A percentile compares a stretch with the other conserved stretches of the same genome.
These are phyloP conservation scores for Penicillium expansum DNA, from an alignment of 2,329 filamentous ascomycete genomes.

Conservation along the genomic window DNA sequence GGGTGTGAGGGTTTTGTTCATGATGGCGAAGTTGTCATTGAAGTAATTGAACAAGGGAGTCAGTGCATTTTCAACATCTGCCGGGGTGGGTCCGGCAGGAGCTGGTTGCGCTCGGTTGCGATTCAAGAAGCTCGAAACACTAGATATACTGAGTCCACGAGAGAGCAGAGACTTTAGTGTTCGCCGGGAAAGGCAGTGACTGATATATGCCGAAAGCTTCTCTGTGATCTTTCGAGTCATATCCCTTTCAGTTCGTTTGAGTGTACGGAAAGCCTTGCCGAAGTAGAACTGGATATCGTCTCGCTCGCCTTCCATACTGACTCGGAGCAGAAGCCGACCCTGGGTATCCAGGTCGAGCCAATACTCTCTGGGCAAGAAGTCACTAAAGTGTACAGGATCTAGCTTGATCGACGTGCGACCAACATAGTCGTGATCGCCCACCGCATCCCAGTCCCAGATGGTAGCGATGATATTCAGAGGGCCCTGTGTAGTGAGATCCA, in stretches of 20 bases:
- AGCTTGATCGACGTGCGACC: conserved; percentile 95
- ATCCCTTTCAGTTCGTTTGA: conserved; percentile 93
- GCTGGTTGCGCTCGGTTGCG: conserved; percentile 50
- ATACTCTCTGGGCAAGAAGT: conserved; percentile 93
- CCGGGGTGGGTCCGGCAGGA: conserved; percentile 60
- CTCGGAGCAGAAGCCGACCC: conserved; percentile 79
- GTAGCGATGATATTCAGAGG: conserved; percentile 93
- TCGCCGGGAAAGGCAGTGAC: conserved; percentile 78
- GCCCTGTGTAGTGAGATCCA: conserved; percentile 90
- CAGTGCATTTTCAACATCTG: conserved; percentile 76
- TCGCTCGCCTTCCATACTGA: conserved; percentile 97
- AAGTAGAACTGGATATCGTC: conserved; percentile 99
- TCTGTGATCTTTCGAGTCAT: conserved; percentile 98
- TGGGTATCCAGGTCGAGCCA: conserved; percentile 98
- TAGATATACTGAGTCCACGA: conserved; percentile 68
- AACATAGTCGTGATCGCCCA: conserved; percentile 96
- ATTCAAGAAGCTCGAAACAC: conserved; percentile 67
- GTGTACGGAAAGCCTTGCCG: conserved; percentile 89
- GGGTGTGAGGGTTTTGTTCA: conserved; percentile 93
- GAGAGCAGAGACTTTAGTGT: conserved; percentile 73
- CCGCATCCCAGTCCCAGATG: conserved; percentile 96
- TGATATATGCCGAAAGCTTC: conserved; percentile 95
- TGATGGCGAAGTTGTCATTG: conserved; percentile 97
- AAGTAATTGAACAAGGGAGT: conserved; percentile 90
- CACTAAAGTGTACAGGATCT: conserved; percentile 95